A percentile compares a stretch with the other conserved stretches of the same genome.
Conservation (phyloP, 768 basidiomycete genomes). For the Calocera viscosa region DNA sequence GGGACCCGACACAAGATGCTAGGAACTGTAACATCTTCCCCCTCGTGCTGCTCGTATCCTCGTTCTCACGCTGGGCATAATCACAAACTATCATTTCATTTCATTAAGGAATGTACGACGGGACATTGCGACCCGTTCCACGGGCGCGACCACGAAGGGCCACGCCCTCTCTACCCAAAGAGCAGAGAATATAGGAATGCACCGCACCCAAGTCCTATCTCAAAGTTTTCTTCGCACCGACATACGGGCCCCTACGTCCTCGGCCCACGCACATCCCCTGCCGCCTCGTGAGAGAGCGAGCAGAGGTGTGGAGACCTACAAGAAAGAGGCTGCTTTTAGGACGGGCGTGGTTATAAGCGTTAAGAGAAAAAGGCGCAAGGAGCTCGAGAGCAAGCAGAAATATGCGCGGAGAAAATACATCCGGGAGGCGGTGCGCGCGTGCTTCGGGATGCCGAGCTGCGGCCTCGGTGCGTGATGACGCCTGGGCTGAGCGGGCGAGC, state of each 20-base stretch:
- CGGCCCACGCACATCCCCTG: background rate
- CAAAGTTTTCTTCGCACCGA: background rate
- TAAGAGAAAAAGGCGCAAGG: background rate
- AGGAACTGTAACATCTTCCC: too few relatives aligned
- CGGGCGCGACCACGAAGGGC: background rate
- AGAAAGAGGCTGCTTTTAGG: background rate
- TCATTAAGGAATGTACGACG: background rate
- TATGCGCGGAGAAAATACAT: background rate
- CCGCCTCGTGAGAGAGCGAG: background rate
- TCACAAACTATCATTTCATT: background rate
- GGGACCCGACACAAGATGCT: too few relatives aligned
- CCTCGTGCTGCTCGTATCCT: too few relatives aligned
- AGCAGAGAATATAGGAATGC: background rate
- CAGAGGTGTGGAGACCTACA: background rate
- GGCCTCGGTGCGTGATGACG: background rate
- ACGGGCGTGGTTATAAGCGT: slow-evolving; percentile 2
- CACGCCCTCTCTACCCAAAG: background rate
- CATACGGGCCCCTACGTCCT: slow-evolving; percentile 1
- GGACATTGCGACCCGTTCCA: background rate
- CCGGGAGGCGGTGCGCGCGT: background rate
- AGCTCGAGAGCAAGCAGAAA: background rate
- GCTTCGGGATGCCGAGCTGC: background rate
- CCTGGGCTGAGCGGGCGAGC: background rate
- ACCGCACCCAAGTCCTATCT: background rate
- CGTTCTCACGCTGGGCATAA: background rate